These are phyloP conservation scores for Aspergillus sp. DNA, from an alignment of 2,329 filamentous ascomycete genomes.

Conservation along the genomic window DNA sequence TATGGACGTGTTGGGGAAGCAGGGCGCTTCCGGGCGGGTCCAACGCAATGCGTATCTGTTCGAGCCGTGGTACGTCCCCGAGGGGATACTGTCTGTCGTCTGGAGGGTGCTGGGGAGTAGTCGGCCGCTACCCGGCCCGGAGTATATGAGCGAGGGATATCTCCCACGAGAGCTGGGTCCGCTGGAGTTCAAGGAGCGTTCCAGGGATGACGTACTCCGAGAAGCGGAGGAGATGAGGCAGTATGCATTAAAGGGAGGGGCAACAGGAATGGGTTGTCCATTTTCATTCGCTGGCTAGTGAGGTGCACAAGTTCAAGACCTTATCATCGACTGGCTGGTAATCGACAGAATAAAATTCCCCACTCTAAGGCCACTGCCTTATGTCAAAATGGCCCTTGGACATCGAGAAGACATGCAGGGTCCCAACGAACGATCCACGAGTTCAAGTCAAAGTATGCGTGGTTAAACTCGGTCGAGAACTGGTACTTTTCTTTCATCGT, in stretches of 20 bases:
- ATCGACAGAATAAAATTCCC: no score
- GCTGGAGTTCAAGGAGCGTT: conserved; percentile 4
- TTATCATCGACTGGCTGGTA: no score
- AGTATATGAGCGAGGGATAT: conserved; percentile 8
- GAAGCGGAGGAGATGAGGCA: conserved; percentile 6
- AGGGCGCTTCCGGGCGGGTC: conserved; percentile 1
- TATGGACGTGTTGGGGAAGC: neutral
- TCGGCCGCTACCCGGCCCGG: neutral
- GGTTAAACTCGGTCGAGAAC: conserved; percentile 9
- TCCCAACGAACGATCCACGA: conserved; percentile 2
- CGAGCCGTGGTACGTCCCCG: conserved; percentile 8
- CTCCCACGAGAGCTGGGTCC: conserved; percentile 6
- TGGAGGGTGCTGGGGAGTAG: neutral
- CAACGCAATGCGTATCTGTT: conserved; percentile 1
- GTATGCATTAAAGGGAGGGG: conserved; percentile 2
- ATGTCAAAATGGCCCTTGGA: neutral
- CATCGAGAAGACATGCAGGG: neutral
- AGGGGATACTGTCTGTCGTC: neutral
- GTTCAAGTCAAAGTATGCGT: conserved; percentile 5
- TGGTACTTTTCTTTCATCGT: conserved; percentile 5
- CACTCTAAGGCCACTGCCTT: neutral
- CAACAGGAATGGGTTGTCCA: conserved; percentile 1
- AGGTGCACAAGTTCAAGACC: no score
- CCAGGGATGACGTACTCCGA: conserved; percentile 1
- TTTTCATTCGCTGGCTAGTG: conserved; percentile 2